A percentile compares a stretch with the other conserved stretches of the same genome.
Evolutionary conservation across 805 yeast species (phyloP).

Genomic region (Candida insectalens): DNA sequence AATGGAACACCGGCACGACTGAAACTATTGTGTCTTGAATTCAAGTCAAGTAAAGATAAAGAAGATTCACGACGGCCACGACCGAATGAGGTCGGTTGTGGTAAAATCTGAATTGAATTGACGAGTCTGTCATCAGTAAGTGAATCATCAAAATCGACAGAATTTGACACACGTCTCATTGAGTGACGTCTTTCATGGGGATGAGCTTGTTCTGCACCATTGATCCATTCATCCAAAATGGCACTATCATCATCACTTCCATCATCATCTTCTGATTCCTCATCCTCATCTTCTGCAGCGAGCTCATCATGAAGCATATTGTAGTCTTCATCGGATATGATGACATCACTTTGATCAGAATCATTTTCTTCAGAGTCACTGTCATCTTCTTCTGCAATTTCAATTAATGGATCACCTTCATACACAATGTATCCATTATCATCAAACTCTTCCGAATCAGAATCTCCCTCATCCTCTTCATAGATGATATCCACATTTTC

Average conservation of each 20-base stretch:
- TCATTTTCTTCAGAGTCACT: slow-evolving; percentile 8
- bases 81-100: too few species aligned
- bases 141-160: neutral
- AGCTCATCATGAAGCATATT: slow-evolving; percentile 2
- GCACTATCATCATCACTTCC: slow-evolving; percentile 21
- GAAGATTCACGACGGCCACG: neutral
- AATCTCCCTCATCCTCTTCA: slow-evolving; percentile 16
- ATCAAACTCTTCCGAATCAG: slow-evolving; percentile 23
- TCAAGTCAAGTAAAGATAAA: slow-evolving; percentile 4
- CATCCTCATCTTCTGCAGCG: slow-evolving; percentile 8
- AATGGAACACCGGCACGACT: slow-evolving; percentile 1
- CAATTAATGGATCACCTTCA: slow-evolving; percentile 18
- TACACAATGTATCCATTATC: slow-evolving; percentile 24
- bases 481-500: slow-evolving; percentile 20
- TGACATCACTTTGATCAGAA: slow-evolving; percentile 16
- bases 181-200: slow-evolving; percentile 9
- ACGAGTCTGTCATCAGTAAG: neutral
- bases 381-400: slow-evolving; percentile 18
- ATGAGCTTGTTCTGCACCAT: slow-evolving; percentile 11
- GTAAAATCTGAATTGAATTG: neutral
- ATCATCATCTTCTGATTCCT: slow-evolving; percentile 2
- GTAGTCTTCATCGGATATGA: slow-evolving; percentile 7
- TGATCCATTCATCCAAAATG: slow-evolving; percentile 23
- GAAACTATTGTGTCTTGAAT: slow-evolving; percentile 1
- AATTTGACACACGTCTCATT: slow-evolving; percentile 5